Conservation (phyloP, 2,329 filamentous ascomycete genomes). For the Tolypocladium paradoxum region DNA sequence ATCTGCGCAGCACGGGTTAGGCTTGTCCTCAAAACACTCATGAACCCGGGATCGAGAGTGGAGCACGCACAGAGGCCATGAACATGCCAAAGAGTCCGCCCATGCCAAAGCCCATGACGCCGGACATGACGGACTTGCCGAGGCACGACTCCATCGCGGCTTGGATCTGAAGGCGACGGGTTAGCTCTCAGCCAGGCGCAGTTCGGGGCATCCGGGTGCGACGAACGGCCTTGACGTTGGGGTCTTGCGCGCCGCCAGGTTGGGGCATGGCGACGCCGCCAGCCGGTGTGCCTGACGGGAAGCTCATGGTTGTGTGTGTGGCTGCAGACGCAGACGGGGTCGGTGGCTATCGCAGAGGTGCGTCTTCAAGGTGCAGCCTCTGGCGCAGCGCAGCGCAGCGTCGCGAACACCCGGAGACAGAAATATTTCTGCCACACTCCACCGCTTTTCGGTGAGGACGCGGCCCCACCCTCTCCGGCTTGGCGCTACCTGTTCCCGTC, state of each 20-base stretch:
- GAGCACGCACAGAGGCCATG: slow-evolving; percentile 74
- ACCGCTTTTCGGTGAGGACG: slow-evolving; percentile 20
- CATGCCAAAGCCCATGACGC: slow-evolving; percentile 87
- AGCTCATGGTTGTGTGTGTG: slow-evolving; percentile 22
- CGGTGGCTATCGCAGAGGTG: neutral
- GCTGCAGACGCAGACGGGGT: neutral
- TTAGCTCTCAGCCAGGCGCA: neutral
- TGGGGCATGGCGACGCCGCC: slow-evolving; percentile 12
- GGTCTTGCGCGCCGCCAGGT: slow-evolving; percentile 31
- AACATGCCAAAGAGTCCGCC: slow-evolving; percentile 93
- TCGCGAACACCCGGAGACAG: slow-evolving; percentile 10
- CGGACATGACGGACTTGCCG: slow-evolving; percentile 79
- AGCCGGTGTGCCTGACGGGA: slow-evolving; percentile 20
- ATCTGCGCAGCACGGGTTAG: slow-evolving; percentile 46
- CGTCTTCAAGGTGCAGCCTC: neutral
- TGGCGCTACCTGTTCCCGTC: neutral
- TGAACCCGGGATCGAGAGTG: neutral
- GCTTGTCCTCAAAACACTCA: neutral
- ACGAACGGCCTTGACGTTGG: slow-evolving; percentile 37
- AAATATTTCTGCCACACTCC: slow-evolving; percentile 27
- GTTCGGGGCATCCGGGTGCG: neutral
- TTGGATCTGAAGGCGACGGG: slow-evolving; percentile 52
- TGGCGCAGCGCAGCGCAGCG: neutral
- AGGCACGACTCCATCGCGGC: slow-evolving; percentile 83
- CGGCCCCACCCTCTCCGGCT: neutral